Evolutionary conservation across 1,284 basidiomycete genomes (phyloP).

Genomic region (Flammula alnicola): DNA sequence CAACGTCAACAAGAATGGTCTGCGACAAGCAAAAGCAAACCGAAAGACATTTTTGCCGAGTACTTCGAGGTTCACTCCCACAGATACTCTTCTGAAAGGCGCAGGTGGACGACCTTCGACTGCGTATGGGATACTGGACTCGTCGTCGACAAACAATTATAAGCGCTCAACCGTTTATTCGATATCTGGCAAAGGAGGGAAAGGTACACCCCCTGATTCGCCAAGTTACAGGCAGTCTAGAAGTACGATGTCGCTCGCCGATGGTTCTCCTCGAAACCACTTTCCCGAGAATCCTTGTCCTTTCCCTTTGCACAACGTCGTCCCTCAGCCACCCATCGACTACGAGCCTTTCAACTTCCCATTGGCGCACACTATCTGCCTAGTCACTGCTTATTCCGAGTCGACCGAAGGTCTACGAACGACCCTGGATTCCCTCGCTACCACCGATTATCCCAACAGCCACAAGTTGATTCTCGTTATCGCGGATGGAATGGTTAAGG

Average conservation of each 20-base stretch:
- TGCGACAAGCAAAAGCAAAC: conserved; percentile 53
- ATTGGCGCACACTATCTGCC: conserved; percentile 91
- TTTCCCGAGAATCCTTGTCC: conserved; percentile 80
- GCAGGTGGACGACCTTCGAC: conserved; percentile 67
- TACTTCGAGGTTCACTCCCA: conserved; percentile 86
- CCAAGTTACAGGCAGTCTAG: conserved; percentile 77
- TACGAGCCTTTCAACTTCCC: conserved; percentile 97
- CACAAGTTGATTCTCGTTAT: conserved; percentile 97
- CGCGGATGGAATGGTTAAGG: conserved; percentile 98
- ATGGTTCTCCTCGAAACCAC: conserved; percentile 45
- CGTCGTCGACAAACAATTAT: conserved; percentile 51
- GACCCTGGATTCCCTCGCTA: conserved; percentile 96
- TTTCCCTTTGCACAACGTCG: conserved; percentile 89
- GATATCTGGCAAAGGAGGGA: conserved; percentile 43
- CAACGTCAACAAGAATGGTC: conserved; percentile 77
- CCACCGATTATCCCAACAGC: conserved; percentile 98
- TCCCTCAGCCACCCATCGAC: conserved; percentile 91
- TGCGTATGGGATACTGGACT: conserved; percentile 75
- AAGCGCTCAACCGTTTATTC: conserved; percentile 69
- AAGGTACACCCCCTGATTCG: conserved; percentile 76
- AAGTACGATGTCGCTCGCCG: conserved; percentile 81
- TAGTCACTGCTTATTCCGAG: conserved; percentile 99
- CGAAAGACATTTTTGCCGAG: conserved; percentile 81
- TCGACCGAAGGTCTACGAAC: conserved; percentile 96
- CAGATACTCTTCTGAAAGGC: conserved; percentile 70